Base-by-base conservation (phyloP, 202 grass and related monocot genomes). In the Carex arenaria region DNA sequence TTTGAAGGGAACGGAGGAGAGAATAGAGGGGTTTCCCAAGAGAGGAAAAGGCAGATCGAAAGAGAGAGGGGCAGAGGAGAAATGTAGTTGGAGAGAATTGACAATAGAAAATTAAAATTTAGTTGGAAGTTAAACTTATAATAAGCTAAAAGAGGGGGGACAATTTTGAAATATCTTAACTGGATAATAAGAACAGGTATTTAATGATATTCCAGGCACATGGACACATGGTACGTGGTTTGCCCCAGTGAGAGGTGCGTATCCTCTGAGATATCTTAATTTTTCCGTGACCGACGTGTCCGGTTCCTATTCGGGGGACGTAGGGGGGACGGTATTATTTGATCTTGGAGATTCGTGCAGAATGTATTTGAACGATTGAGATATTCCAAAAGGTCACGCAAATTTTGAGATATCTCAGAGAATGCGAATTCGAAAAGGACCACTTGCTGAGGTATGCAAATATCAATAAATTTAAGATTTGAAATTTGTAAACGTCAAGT, bases 21-120 rank as follows among this genome's bases (percentile, higher is more conserved):
- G 55, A 80, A 17, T 30, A 66, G 31, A 40, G 32, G 2, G 3
- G 14, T n/a, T n/a, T 78, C 17, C 19, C 54, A 20, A 19, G 32
- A 40, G 32, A 36, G 32, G 42, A 57, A 79, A 79, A 79, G 55
- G 17, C 67, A 72, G 68, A 72, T 72, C 67, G 75, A 61, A 10
- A 22, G 70, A 30, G 57, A 81, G 60, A 34, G 32, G 3, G 26
- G 1, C 60, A 45, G 18, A 51, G 38, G 22, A 81, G 78, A 81
- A 65, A 65, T 18, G 78, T 65, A 20, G 49, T 81, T 60, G 78
- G 23, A 49, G 13, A 49, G 12, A 65, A 38, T 61, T 40, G 19
- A 43, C 19, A 55, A 55, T 28, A 26, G 1, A 75, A 76, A 76
- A 54, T 68, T 68, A 1, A 42, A 56, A n/a, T 11, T 56, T 18